These are phyloP conservation scores for Hypoxylon sp. DNA, from an alignment of 2,329 filamentous ascomycete species.

Conservation along the genomic window DNA sequence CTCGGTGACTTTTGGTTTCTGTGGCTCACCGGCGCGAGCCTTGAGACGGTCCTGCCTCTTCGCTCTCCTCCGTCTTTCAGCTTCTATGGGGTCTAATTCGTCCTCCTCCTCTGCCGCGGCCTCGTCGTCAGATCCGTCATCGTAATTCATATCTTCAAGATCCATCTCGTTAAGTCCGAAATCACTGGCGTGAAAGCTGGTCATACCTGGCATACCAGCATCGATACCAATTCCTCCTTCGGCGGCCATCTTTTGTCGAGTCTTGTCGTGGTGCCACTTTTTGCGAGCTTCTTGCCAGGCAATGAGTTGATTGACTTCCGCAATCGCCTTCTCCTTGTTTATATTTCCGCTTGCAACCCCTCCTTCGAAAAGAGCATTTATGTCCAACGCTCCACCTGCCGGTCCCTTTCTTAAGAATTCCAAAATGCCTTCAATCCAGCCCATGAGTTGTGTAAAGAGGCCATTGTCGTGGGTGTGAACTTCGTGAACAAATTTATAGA, in stretches of 20 bases:
- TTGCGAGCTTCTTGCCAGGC: slow-evolving; percentile 95
- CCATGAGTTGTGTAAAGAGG: slow-evolving; percentile 95
- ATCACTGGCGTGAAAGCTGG: slow-evolving; percentile 80
- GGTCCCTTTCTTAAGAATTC: slow-evolving; percentile 92
- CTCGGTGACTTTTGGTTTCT: slow-evolving; percentile 83
- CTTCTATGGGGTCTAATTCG: slow-evolving; percentile 86
- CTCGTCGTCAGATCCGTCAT: slow-evolving; percentile 76
- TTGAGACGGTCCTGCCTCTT: slow-evolving; percentile 85
- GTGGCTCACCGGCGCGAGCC: slow-evolving; percentile 84
- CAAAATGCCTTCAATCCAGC: slow-evolving; percentile 95
- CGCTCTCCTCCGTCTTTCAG: slow-evolving; percentile 82
- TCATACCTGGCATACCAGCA: slow-evolving; percentile 65
- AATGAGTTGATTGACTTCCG: slow-evolving; percentile 88
- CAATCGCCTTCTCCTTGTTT: slow-evolving; percentile 77
- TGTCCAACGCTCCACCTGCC: slow-evolving; percentile 86
- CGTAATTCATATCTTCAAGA: slow-evolving; percentile 86
- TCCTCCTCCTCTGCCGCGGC: slow-evolving; percentile 80
- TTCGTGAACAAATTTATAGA: slow-evolving; percentile 99
- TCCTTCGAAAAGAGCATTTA: slow-evolving; percentile 92
- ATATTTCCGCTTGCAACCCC: slow-evolving; percentile 76
- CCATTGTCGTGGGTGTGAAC: slow-evolving; percentile 97
- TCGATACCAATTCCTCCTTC: slow-evolving; percentile 70
- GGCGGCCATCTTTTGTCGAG: slow-evolving; percentile 97
- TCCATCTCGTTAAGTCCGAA: slow-evolving; percentile 92
- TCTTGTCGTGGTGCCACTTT: slow-evolving; percentile 99